Base-by-base conservation (phyloP, 768 basidiomycete species). In the Leccinellum rugosiceps region DNA sequence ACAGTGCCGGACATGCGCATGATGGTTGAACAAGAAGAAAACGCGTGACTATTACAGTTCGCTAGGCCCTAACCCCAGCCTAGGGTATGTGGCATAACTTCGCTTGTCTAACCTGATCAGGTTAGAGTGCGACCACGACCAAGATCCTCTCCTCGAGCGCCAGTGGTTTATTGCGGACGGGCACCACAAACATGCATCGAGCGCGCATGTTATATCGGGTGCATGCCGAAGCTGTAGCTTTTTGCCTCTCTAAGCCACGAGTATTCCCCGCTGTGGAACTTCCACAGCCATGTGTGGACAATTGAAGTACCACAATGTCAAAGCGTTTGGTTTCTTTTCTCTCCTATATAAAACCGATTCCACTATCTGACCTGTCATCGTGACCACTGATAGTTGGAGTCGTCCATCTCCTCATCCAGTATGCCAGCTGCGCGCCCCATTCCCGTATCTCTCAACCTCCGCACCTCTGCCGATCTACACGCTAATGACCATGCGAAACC, bases 261-360 rank as follows among this genome's bases (percentile, higher is more conserved):
- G 57, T 30, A 50, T 31, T 19, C 46, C 53, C 51, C 48, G 50
- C 15, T 53, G 64, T 61, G 65, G 63, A 58, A 53, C 60, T 15
- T 55, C 32, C 57, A 57, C 62, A 35, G 57, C 57, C 62, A 51
- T 45, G 52, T 62, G 65, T 69, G 68, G 66, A 59, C 53, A 14
- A 50, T 49, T 19, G 41, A 57, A 54, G 48, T 53, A 43, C 61
- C 51, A 58, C 61, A 55, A 60, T 62, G 65, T 60, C 67, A 71
- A 69, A 67, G 67, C 68, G 56, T 59, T n/a, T 50, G 38, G 59
- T 55, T 58, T 30, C 49, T 32, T 14, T 52, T 34, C 17, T 30
- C 46, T 31, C 32, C n/a, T 38, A 65, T 66, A 71, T 70, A 70
- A 63, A 58, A 25, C 8, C 19, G 26, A 23, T 32, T 25, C 23